phyloP scores from a whole-genome alignment of 1,284 basidiomycete genomes.

The Rhodotorula sp. region DNA sequence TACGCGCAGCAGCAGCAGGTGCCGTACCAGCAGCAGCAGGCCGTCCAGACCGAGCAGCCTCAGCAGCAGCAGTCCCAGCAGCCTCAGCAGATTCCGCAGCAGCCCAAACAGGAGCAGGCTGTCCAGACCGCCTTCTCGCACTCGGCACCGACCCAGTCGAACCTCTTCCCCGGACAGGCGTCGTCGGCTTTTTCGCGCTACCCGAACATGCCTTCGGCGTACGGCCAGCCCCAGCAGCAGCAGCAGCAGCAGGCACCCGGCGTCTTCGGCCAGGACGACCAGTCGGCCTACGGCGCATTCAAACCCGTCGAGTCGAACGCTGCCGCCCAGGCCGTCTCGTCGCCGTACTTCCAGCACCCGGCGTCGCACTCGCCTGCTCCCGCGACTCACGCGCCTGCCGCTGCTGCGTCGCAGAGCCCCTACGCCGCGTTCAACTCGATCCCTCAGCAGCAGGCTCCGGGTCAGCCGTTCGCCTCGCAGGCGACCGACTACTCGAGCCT shows the following conservation, averaged over 20 bases:
- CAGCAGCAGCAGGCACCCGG: constrained; percentile 6
- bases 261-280: constrained; percentile 13
- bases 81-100: constrained; percentile 6
- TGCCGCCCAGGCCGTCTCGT: constrained; percentile 19
- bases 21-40: constrained; percentile 13
- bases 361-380: constrained; percentile 39
- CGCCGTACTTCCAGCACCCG: constrained; percentile 40
- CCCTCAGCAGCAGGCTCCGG: constrained; percentile 30
- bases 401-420: constrained; percentile 11
- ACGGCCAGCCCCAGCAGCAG: constrained; percentile 24
- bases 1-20: constrained; percentile 8
- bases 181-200: constrained; percentile 35
- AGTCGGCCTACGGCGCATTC: constrained; percentile 19
- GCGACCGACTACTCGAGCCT: constrained; percentile 38
- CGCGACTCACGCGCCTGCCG: constrained; percentile 17
- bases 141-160: constrained; percentile 9
- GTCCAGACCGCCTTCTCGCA: constrained; percentile 33
- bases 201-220: constrained; percentile 29
- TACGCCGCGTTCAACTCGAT: constrained; percentile 38
- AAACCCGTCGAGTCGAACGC: constrained; percentile 22
- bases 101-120: constrained; percentile 21
- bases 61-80: constrained; percentile 21
- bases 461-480: constrained; percentile 31
- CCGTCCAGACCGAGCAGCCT: background rate
- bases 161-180: constrained; percentile 28